Percentiles rank a stretch among this genome's conserved stretches.
Evolutionary conservation across 2,329 filamentous ascomycete genomes (phyloP).

Genomic region (Paecilomyces dactylethromorphus): DNA sequence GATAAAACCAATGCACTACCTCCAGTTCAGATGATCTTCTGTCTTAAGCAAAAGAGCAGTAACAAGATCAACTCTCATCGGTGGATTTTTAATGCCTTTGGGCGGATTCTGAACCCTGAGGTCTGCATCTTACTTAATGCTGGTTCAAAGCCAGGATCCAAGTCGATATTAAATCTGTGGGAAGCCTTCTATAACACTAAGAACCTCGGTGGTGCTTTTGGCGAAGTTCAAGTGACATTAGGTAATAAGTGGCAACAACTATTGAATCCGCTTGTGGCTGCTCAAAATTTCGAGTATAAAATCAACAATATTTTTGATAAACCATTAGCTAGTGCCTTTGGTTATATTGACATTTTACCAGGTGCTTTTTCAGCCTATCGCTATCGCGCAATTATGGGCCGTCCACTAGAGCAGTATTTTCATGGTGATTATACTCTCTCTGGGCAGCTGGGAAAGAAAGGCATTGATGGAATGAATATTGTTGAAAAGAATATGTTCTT

Average conservation of each 20-base stretch:
- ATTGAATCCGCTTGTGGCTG: slow-evolving; percentile 87
- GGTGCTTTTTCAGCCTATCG: slow-evolving; percentile 98
- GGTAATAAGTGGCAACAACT: slow-evolving; percentile 86
- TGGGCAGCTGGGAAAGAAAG: slow-evolving; percentile 93
- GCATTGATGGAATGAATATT: slow-evolving; percentile 99
- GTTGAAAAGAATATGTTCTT: slow-evolving; percentile 99
- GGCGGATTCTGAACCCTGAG: slow-evolving; percentile 92
- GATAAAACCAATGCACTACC: slow-evolving; percentile 79
- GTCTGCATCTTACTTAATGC: slow-evolving; percentile 94
- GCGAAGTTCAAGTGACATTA: slow-evolving; percentile 98
- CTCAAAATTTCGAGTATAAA: slow-evolving; percentile 99
- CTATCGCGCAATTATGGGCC: slow-evolving; percentile 96
- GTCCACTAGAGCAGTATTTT: slow-evolving; percentile 97
- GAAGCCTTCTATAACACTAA: slow-evolving; percentile 99
- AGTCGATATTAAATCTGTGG: slow-evolving; percentile 89
- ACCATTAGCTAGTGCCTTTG: slow-evolving; percentile 91
- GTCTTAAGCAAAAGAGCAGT: slow-evolving; percentile 96
- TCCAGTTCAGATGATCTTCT: slow-evolving; percentile 99
- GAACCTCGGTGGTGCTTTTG: slow-evolving; percentile 93
- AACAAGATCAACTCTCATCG: slow-evolving; percentile 99
- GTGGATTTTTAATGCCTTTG: slow-evolving; percentile 98
- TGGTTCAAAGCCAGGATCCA: slow-evolving; percentile 89
- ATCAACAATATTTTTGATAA: slow-evolving; percentile 99
- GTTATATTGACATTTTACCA: slow-evolving; percentile 94
- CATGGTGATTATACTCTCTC: slow-evolving; percentile 97